Base-by-base conservation (phyloP, 352 stramenopile genomes). In the Phytophthora cryptogea region DNA sequence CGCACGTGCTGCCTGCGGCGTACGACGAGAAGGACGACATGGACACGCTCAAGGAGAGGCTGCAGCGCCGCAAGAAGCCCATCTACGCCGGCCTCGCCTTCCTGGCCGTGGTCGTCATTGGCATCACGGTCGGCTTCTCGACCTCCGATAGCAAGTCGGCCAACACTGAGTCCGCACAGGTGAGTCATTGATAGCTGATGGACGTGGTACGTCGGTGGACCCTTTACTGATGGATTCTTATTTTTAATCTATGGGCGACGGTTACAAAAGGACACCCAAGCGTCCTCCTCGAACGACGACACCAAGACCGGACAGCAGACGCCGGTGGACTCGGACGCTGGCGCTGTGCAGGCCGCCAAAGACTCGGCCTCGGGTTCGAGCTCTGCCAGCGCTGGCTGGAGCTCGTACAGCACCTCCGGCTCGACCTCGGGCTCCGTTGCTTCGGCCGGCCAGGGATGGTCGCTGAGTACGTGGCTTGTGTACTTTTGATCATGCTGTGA, bases 21-120 rank as follows among this genome's bases (percentile, higher is more conserved):
- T 75, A 81, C 50, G 72, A 87, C 43, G 77, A 80, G 46, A 88
- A 88, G 67, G 75, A 89, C 52, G 60, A 86, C 62, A 70, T 78
- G 56, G 65, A 63, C 14, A 54, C 68, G 35, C 47, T 89, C 36
- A 72, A 72, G 39, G 56, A 58, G 11, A 76, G 74, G 52, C 66
- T 89, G 31, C 57, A 67, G 31, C 50, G 60, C 37, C 63, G 63
- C 30, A 89, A 89, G 71, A 89, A 88, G 58, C 73, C 78, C n/a
- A 87, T 90, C 40, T 80, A 80, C 71, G 72, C 68, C 32, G 78
- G 71, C 32, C 60, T 88, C 14, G 69, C 69, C n/a, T 76, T 88
- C 43, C 50, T 89, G 30, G 73, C 67, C 23, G 59, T 89, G 3
- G 72, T 88, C 5, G 50, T 88, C 31, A 72, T 88, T 33, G 73